phyloP scores from a whole-genome alignment of 495 filamentous ascomycete genomes.

The Aspergillus avenaceus region DNA sequence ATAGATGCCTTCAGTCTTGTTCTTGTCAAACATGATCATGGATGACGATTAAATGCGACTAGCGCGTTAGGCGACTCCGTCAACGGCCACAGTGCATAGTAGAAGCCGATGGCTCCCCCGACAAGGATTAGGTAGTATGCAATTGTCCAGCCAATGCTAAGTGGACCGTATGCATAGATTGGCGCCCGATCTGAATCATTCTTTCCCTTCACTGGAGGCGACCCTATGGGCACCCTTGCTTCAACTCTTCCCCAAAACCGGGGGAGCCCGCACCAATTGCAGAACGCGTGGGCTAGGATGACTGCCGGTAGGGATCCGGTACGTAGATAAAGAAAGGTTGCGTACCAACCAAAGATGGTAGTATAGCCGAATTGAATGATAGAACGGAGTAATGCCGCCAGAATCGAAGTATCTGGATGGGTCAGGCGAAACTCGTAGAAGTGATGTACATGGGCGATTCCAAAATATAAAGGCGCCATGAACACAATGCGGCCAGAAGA shows the following conservation, averaged over 20 bases:
- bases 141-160: constrained; percentile 62
- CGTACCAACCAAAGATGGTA: constrained; percentile 88
- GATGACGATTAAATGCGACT: constrained; percentile 18
- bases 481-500: constrained; percentile 62
- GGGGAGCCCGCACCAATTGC: constrained; percentile 90
- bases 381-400: constrained; percentile 60
- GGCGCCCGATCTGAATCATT: constrained; percentile 28
- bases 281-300: constrained; percentile 78
- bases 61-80: constrained; percentile 56
- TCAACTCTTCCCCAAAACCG: constrained; percentile 76
- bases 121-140: constrained; percentile 74
- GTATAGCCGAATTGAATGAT: constrained; percentile 89
- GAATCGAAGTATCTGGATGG: constrained; percentile 62
- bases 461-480: constrained; percentile 83
- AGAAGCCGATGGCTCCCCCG: constrained; percentile 67
- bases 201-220: constrained; percentile 34
- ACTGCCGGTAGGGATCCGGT: constrained; percentile 74
- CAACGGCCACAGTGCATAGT: constrained; percentile 62
- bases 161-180: constrained; percentile 13
- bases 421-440: constrained; percentile 89
- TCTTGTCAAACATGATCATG: too few species aligned
- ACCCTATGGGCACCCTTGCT: constrained; percentile 28
- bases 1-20: too few species aligned
- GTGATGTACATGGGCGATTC: constrained; percentile 92
- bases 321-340: constrained; percentile 83